Evolutionary conservation across 257 asterid species (phyloP).

Genomic region (Verbascum thapsus): DNA sequence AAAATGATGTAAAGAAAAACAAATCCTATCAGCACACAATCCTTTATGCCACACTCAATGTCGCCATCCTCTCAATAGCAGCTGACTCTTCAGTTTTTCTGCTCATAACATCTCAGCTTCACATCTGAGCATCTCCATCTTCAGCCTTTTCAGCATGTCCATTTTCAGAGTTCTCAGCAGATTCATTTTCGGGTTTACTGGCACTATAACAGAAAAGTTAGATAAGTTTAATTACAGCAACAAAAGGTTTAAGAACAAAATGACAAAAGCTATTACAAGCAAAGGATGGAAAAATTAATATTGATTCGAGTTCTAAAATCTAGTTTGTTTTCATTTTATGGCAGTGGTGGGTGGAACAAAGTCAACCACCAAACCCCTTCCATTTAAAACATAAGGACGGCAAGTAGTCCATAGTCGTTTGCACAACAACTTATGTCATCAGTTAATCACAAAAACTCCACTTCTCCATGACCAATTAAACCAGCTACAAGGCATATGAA

Average conservation of each 20-base stretch:
- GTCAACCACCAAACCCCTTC: background rate
- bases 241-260: background rate
- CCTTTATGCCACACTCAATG: conserved; percentile 9
- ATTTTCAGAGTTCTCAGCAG: conserved; percentile 39
- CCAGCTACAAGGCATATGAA: background rate
- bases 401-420: background rate
- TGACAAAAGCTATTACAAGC: background rate
- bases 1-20: conserved; percentile 22
- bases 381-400: too few relatives aligned
- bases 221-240: conserved; percentile 5
- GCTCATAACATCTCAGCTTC: conserved; percentile 27
- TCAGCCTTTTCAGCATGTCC: conserved; percentile 42
- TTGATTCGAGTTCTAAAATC: background rate
- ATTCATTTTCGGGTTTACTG: conserved; percentile 36
- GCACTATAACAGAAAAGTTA: conserved; percentile 31
- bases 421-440: background rate
- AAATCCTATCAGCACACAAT: conserved; percentile 37
- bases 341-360: background rate
- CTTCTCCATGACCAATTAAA: conserved; percentile 3
- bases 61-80: background rate
- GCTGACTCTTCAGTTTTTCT: conserved; percentile 20
- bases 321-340: background rate
- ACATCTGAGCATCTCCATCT: conserved; percentile 30
- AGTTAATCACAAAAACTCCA: background rate
- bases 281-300: background rate